Evolutionary conservation across 1,284 basidiomycete species (phyloP), one percentile per base, ranked within the genome.

Genomic region (Omphalotus olearius): DNA sequence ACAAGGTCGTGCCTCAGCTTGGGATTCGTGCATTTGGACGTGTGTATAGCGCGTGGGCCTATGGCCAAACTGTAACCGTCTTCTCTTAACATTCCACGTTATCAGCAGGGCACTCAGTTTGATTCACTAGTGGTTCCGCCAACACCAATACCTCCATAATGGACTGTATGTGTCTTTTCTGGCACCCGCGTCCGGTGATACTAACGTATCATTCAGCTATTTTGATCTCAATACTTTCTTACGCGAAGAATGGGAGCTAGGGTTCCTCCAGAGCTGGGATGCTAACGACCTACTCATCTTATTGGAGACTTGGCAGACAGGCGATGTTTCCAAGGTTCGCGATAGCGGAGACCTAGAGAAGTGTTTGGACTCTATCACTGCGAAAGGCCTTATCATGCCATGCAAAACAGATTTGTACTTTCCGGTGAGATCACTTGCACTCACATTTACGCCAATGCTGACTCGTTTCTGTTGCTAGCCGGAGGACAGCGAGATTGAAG

Each of bases 341-440:
- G 69, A 79, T 44, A 66, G 66, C 10, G 75, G 74, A 4, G 64
- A 76, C 57, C 68, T 73, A 26, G 66, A 64, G 41, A 67, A 63
- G 26, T 69, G 71, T 41, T 58, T 80, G 44, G 62, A 58, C 1
- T 64, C 61, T 25, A 78, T 80, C 57, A 72, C 73, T 55, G 77
- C 79, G n/a, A 71, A 71, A 51, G 76, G 70, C 0, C 66, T 82
- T 44, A 70, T 83, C 36, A 79, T 83, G 75, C 79, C 80, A 4
- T 74, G 72, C 59, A 80, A 75, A 62, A 81, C 77, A 6, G 81
- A 84, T 58, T 63, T 82, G 41, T 82, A 82, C 59, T 83, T 82
- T 62, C 71, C 78, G 16, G 76, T 76, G 55, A 55, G 71, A 5
- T 33, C 13, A 2, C 30, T 3, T 9, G 30, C 7, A 33, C 7